A percentile compares a stretch with the other conserved stretches of the same genome.
Conservation (phyloP, 768 basidiomycete genomes). For the Trametes gibbosa region DNA sequence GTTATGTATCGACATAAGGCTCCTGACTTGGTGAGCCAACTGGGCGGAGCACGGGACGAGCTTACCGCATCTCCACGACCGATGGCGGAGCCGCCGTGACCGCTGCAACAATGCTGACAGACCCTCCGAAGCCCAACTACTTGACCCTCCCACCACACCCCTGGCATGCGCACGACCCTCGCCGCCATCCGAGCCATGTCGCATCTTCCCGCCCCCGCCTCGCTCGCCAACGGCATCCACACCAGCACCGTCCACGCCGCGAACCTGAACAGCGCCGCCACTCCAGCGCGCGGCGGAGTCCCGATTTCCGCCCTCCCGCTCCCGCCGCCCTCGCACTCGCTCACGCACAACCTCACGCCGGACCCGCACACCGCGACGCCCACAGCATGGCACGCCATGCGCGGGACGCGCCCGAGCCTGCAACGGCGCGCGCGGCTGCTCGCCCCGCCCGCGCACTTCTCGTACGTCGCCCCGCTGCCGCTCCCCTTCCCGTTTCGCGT, state of each 20-base stretch:
- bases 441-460: slow-evolving; percentile 60
- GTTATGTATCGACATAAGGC: too few species aligned
- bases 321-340: slow-evolving; percentile 38
- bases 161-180: neutral
- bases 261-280: neutral
- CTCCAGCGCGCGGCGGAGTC: slow-evolving; percentile 16
- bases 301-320: slow-evolving; percentile 57
- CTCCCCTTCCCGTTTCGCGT: slow-evolving; percentile 81
- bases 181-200: slow-evolving; percentile 1
- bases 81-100: neutral
- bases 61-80: neutral
- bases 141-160: neutral
- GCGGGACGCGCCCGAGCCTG: slow-evolving; percentile 54
- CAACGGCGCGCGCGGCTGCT: slow-evolving; percentile 71
- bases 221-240: neutral
- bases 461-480: slow-evolving; percentile 82
- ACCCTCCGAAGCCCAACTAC: too few species aligned
- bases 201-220: neutral
- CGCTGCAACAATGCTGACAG: neutral
- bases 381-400: slow-evolving; percentile 49
- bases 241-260: neutral
- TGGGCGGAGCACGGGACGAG: neutral
- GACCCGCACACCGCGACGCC: slow-evolving; percentile 56
- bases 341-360: slow-evolving; percentile 52
- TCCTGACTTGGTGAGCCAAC: too few species aligned